Conservation (phyloP, 192 early-diverging fungal species). For the Geosiphon pyriformis region DNA sequence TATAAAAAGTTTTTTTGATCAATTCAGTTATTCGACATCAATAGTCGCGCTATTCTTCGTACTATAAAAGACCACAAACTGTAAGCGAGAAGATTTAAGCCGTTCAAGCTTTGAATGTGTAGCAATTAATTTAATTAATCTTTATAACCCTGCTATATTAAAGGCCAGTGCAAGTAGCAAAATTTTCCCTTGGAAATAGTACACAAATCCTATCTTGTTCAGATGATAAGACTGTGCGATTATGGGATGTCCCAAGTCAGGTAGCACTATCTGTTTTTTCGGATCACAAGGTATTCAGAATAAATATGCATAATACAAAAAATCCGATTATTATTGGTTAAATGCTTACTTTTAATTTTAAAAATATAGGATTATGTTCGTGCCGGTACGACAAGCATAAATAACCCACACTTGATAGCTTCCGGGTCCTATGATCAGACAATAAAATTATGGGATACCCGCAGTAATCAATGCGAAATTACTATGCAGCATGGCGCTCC, state of each 20-base stretch:
- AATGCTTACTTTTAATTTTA: neutral
- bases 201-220: slow-evolving; percentile 80
- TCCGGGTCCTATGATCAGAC: slow-evolving; percentile 96
- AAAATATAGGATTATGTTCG: slow-evolving; percentile 76
- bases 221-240: slow-evolving; percentile 85
- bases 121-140: neutral
- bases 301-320: slow-evolving; percentile 2
- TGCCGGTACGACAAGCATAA: slow-evolving; percentile 59
- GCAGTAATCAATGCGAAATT: slow-evolving; percentile 65
- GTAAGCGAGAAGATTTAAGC: slow-evolving; percentile 32
- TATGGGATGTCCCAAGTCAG: slow-evolving; percentile 93
- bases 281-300: slow-evolving; percentile 70
- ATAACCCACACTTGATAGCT: slow-evolving; percentile 75
- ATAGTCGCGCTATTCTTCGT: slow-evolving; percentile 63
- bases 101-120: neutral
- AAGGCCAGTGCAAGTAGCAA: slow-evolving; percentile 75
- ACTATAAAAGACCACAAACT: slow-evolving; percentile 51
- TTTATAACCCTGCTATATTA: neutral
- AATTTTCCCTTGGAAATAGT: slow-evolving; percentile 70
- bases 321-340: neutral
- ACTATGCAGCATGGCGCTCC: slow-evolving; percentile 79
- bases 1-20: too few relatives aligned
- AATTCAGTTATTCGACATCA: slow-evolving; percentile 54
- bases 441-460: slow-evolving; percentile 87
- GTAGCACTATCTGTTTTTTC: slow-evolving; percentile 58